Evolutionary conservation across 2,329 filamentous ascomycete genomes (phyloP), one percentile per base, ranked within the genome.

Genomic region (Aspergillus fructus): DNA sequence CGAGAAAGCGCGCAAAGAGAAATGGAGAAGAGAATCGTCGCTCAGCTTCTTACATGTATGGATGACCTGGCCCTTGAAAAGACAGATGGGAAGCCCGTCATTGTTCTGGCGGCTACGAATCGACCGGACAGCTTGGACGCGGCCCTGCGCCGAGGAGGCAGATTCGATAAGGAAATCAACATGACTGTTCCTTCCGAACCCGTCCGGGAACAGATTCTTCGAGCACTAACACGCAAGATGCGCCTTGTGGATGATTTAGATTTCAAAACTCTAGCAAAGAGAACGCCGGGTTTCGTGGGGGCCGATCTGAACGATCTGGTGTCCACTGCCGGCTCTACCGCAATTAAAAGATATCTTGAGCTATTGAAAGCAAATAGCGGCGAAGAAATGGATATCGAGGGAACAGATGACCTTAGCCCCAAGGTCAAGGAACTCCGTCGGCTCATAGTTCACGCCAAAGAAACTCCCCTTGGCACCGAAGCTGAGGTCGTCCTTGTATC

Each of bases 71-170:
- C 85, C 39, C 79, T 89, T 61, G 86, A 90, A 55, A 86, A 87
- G 61, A 87, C 88, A 3, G 85, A 85, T 13, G 87, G 86, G 3
- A 90, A 90, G 68, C 89, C 89, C 1, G 90, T 97, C 8, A 88
- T 97, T 33, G 90, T 96, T 13, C 83, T 97, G 50, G 94, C 93
- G 1, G 94, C 94, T 3, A 97, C 93, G 0, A 96, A 96, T 71
- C 83, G 89, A 37, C 89, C 92, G 0, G 91, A 96, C 67, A 91
- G 89, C 64, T 80, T 99, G 37, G 91, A 97, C 67, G 88, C 92
- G 0, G 87, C 87, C 0, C 77, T 96, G 33, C 83, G 88, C 66
- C 83, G 87, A 72, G 87, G 85, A 53, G 93, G 89, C 9, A 82
- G 88, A 51, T 96, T 96, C 69, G 89, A 91, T 64, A 87, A 86